Evolutionary conservation across 1,284 basidiomycete species (phyloP).

Genomic region (Pascua guehoae): DNA sequence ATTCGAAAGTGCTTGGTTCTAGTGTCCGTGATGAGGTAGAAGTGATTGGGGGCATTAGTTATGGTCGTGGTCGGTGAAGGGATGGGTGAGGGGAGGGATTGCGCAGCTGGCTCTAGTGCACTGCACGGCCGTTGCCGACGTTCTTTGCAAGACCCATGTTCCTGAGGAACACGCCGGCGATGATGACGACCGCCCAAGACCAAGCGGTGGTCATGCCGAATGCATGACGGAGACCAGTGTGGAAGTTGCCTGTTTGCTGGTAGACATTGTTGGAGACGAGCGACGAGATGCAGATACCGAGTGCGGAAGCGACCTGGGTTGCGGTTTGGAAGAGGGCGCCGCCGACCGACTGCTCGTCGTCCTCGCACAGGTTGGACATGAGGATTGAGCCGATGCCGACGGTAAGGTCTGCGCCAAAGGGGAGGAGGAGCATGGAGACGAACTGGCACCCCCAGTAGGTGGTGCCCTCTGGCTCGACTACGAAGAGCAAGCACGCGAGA

Average conservation of each 20-base stretch:
- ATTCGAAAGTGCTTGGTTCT: no score
- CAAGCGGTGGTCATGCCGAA: slow-evolving; percentile 29
- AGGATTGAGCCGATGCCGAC: slow-evolving; percentile 33
- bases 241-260: slow-evolving; percentile 10
- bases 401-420: slow-evolving; percentile 35
- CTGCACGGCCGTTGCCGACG: slow-evolving; percentile 8
- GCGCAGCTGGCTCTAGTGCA: slow-evolving; percentile 1
- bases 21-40: no score
- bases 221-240: slow-evolving; percentile 20
- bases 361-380: slow-evolving; percentile 33
- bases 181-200: slow-evolving; percentile 14
- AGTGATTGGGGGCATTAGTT: no score
- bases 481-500: slow-evolving; percentile 30
- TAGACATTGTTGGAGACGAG: slow-evolving; percentile 20
- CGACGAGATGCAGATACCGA: slow-evolving; percentile 28
- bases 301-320: slow-evolving; percentile 24
- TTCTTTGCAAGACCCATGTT: slow-evolving; percentile 14
- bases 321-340: slow-evolving; percentile 37
- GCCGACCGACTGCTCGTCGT: slow-evolving; percentile 34
- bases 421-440: slow-evolving; percentile 27
- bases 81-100: no score
- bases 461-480: slow-evolving; percentile 20
- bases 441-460: slow-evolving; percentile 39
- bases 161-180: slow-evolving; percentile 14
- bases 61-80: no score